Percentiles rank a stretch among this genome's conserved stretches.
Conservation (phyloP, 805 yeast genomes). For the Metschnikowia santaceciliae region DNA sequence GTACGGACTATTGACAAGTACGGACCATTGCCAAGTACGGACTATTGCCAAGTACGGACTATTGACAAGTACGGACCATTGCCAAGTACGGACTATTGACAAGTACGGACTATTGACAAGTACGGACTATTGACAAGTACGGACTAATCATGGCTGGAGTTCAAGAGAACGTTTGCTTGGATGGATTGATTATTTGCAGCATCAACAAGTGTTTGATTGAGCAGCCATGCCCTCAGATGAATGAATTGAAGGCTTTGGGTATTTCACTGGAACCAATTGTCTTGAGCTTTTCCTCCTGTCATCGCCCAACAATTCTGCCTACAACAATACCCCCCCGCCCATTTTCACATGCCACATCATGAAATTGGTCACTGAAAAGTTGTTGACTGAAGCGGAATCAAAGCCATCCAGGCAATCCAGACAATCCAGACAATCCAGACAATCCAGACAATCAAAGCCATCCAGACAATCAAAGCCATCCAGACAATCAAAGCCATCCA, state of each 20-base stretch:
- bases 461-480: no score
- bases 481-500: constrained; percentile 49
- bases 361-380: constrained; percentile 65
- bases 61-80: constrained; percentile 4
- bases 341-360: constrained; percentile 86
- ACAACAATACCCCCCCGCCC: constrained; percentile 77
- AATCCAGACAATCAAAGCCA: no score
- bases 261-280: constrained; percentile 88
- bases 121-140: no score
- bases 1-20: no score
- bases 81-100: constrained; percentile 26
- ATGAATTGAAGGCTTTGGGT: constrained; percentile 50
- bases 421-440: no score
- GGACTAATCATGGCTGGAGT: constrained; percentile 90
- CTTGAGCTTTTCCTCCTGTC: constrained; percentile 75
- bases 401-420: no score
- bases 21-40: constrained; percentile 3
- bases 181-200: constrained; percentile 90
- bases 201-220: constrained; percentile 76
- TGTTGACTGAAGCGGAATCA: constrained; percentile 58
- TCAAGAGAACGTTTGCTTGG: constrained; percentile 95
- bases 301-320: constrained; percentile 84
- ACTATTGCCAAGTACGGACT: no score
- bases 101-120: no score
- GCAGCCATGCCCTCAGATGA: constrained; percentile 51